A percentile compares a stretch with the other conserved stretches of the same genome.
Evolutionary conservation across 805 yeast genomes (phyloP).

Genomic region (Kodamaea jinghongensis): DNA sequence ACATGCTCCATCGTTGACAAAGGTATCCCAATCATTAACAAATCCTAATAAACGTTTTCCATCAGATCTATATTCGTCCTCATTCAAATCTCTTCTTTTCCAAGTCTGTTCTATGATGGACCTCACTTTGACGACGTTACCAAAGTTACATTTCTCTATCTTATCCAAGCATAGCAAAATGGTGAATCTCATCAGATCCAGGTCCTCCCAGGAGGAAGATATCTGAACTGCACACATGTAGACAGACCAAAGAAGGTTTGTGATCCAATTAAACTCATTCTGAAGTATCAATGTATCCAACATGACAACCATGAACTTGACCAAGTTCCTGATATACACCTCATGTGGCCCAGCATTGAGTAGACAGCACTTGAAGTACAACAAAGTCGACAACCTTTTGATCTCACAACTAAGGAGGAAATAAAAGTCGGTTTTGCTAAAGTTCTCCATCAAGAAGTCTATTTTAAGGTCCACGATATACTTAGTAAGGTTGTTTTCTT

Average conservation of each 20-base stretch:
- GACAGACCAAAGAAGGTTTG: conserved; percentile 30
- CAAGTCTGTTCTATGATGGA: conserved; percentile 23
- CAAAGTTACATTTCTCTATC: conserved; percentile 24
- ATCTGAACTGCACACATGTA: conserved; percentile 28
- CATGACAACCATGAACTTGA: conserved; percentile 16
- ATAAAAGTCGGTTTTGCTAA: conserved; percentile 21
- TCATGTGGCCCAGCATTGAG: conserved; percentile 25
- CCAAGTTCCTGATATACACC: conserved; percentile 13
- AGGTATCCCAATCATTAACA: conserved; percentile 31
- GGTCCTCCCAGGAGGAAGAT: conserved; percentile 18
- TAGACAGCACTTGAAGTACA: conserved; percentile 28
- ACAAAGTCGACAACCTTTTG: conserved; percentile 21
- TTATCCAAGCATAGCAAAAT: conserved; percentile 23
- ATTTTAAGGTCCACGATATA: conserved; percentile 10
- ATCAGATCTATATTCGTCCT: conserved; percentile 20
- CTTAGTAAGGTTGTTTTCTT: conserved; percentile 2
- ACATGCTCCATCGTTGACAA: conserved; percentile 23
- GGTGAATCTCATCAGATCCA: conserved; percentile 26
- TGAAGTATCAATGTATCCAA: conserved; percentile 25
- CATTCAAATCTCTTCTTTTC: conserved; percentile 28
- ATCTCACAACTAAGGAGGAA: conserved; percentile 27
- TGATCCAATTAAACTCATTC: conserved; percentile 27
- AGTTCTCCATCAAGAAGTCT: conserved; percentile 9
- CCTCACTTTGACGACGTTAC: conserved; percentile 25
- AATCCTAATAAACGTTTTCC: conserved; percentile 15